A percentile compares a stretch with the other conserved stretches of the same genome.
These are phyloP conservation scores for Termitomyces sp. DNA, from an alignment of 1,284 basidiomycete species.

Conservation along the genomic window DNA sequence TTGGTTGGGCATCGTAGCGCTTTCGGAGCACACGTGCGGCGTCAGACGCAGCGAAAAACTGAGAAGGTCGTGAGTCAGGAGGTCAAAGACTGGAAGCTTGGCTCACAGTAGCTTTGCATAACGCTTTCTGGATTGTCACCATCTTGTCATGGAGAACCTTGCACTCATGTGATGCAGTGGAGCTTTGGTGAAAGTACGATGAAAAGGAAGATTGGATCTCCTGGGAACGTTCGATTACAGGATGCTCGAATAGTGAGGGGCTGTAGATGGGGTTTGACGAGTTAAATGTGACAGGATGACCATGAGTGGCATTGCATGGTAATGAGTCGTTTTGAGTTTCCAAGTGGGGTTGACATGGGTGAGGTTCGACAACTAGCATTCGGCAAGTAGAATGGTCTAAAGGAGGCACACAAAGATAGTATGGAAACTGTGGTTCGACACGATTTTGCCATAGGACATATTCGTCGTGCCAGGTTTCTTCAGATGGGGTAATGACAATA, in stretches of 20 bases:
- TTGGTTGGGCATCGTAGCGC: conserved; percentile 29
- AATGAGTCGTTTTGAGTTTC: neutral
- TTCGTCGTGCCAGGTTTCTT: conserved; percentile 31
- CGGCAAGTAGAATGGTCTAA: conserved; percentile 3
- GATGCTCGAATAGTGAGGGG: conserved; percentile 4
- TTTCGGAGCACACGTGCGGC: conserved; percentile 27
- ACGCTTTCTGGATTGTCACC: conserved; percentile 28
- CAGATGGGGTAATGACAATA: conserved; percentile 44
- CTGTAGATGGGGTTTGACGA: neutral
- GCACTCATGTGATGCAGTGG: conserved; percentile 28
- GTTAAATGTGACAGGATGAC: neutral
- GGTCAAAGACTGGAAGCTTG: neutral
- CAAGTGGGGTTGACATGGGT: neutral
- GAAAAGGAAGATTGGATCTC: neutral
- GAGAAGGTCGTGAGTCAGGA: neutral
- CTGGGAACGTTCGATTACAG: conserved; percentile 1
- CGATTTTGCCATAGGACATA: conserved; percentile 30
- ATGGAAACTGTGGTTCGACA: conserved; percentile 25
- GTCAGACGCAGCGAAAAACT: conserved; percentile 37
- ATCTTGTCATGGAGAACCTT: conserved; percentile 28
- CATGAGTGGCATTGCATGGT: neutral
- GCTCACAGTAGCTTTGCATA: conserved; percentile 35
- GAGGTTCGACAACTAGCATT: neutral
- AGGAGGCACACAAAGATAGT: conserved; percentile 19
- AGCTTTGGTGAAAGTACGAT: conserved; percentile 24